Base-by-base conservation (phyloP, 352 stramenopile genomes). In the Halophytophthora batemanensis region DNA sequence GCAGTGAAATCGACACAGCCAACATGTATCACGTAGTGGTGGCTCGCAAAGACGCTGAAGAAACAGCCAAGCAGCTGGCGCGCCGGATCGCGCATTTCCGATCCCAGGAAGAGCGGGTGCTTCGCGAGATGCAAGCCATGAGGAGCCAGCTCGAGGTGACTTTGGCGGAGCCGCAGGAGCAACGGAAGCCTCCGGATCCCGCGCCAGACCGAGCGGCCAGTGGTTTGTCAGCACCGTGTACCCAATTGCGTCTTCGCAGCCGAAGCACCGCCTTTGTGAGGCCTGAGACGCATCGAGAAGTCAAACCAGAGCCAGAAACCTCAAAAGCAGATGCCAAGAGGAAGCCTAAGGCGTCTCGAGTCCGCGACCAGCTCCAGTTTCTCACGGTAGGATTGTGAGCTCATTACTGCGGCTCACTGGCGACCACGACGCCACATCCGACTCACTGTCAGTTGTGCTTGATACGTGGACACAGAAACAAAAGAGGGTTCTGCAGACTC, bases 51-150 rank as follows among this genome's bases (percentile, higher is more conserved):
- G 66, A 51, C 18, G 74, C 76, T 0, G 76, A 87, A 47, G 64
- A 82, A 33, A 59, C 55, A 11, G 74, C 70, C 13, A 66, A 74
- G 52, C 69, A 82, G 14, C 45, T 87, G 19, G 55, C 71, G 10
- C 49, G 76, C 2, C 66, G 76, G 0, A 82, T 87, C 36, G 61
- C 76, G 7, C 67, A 82, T 43, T 85, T 75, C 28, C 71, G 74
- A 21, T 39, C 56, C 1, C 71, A 85, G 25, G 76, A 87, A 59
- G 74, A 85, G 35, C 68, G 64, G 15, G 69, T 72, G n/a, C 51
- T 85, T 33, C 57, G 59, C 10, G 71, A 85, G 42, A 74, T 87
- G 22, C 65, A 77, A 42, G 45, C 55, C 1, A 77, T 81, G 61
- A 73, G 78, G 53, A 59, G 56, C 21, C 54, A 60, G 31, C 60